A percentile compares a stretch with the other conserved stretches of the same genome.
Evolutionary conservation across 306 rosid species (phyloP).

Genomic region (Cotoneaster glaucophyllus): DNA sequence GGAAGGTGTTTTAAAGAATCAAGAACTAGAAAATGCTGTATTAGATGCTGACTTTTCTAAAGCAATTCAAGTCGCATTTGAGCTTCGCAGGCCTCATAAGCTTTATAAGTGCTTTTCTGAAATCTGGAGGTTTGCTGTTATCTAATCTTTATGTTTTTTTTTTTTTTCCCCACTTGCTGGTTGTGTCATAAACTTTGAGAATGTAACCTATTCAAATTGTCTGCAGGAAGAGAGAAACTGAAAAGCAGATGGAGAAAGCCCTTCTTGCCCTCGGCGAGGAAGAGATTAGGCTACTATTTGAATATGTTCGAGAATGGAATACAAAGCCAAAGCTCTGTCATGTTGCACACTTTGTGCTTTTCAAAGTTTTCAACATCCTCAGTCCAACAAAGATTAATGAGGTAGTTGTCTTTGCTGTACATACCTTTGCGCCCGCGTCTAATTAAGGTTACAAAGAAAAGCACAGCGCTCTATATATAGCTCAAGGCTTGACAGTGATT

Average conservation of each 20-base stretch:
- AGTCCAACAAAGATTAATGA: conserved; percentile 65
- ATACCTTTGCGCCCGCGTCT: neutral
- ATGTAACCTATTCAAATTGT: conserved; percentile 18
- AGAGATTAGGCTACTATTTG: conserved; percentile 55
- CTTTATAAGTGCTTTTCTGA: conserved; percentile 55
- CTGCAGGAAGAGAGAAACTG: conserved; percentile 61
- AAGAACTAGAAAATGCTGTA: conserved; percentile 91
- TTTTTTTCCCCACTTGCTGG: neutral
- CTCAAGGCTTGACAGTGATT: neutral
- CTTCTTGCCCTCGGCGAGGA: conserved; percentile 49
- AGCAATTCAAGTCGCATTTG: conserved; percentile 83
- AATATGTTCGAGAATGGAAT: conserved; percentile 84
- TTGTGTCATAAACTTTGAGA: neutral
- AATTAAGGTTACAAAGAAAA: neutral
- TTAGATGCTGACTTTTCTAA: conserved; percentile 72
- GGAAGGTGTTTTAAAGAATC: conserved; percentile 82
- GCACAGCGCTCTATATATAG: neutral
- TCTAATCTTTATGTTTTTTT: too few relatives aligned
- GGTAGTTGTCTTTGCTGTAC: conserved; percentile 28
- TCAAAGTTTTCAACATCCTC: conserved; percentile 60
- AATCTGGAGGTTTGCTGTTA: conserved; percentile 65
- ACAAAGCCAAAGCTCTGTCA: conserved; percentile 82
- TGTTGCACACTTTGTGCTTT: conserved; percentile 78
- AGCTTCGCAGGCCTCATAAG: conserved; percentile 77
- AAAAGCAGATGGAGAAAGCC: conserved; percentile 50